Evolutionary conservation across 305 asterid species (phyloP).

Genomic region (Ilex paraguariensis): DNA sequence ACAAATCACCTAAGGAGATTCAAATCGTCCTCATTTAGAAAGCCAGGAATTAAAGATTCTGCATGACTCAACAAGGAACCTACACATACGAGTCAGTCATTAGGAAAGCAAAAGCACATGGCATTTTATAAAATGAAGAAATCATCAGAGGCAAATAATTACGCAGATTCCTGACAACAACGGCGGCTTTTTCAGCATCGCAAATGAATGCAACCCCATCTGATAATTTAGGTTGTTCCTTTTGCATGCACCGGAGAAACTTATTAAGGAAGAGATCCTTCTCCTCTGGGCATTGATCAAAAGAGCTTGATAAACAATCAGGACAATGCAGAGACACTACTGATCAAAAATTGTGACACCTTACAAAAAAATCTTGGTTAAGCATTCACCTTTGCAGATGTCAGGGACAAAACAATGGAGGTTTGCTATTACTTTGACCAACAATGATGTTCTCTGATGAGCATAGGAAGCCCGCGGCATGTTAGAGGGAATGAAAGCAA

Average conservation of each 20-base stretch:
- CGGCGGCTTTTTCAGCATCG: conserved; percentile 46
- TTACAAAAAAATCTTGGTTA: conserved; percentile 1
- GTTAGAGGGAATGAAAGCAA: conserved; percentile 37
- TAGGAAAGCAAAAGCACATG: conserved; percentile 16
- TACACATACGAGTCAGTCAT: conserved; percentile 28
- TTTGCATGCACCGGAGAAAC: conserved; percentile 68
- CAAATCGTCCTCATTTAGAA: conserved; percentile 84
- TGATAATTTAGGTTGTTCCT: conserved; percentile 37
- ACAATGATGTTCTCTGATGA: conserved; percentile 80
- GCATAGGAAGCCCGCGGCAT: conserved; percentile 75
- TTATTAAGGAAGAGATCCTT: conserved; percentile 86
- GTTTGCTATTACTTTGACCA: conserved; percentile 94
- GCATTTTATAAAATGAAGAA: conserved; percentile 8
- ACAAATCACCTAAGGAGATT: conserved; percentile 76
- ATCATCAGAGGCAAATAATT: conserved; percentile 22
- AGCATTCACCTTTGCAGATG: conserved; percentile 78
- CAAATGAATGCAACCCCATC: conserved; percentile 40
- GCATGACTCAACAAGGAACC: conserved; percentile 94
- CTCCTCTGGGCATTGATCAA: conserved; percentile 63
- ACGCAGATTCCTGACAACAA: conserved; percentile 68
- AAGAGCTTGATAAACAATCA: conserved; percentile 11
- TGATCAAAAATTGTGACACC: not conserved
- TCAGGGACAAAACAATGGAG: conserved; percentile 94
- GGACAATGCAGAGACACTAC: not conserved
- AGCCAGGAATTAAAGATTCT: conserved; percentile 78